A percentile compares a stretch with the other conserved stretches of the same genome.
Evolutionary conservation across 2,329 filamentous ascomycete genomes (phyloP).

Genomic region (Plenodomus tracheiphilus): DNA sequence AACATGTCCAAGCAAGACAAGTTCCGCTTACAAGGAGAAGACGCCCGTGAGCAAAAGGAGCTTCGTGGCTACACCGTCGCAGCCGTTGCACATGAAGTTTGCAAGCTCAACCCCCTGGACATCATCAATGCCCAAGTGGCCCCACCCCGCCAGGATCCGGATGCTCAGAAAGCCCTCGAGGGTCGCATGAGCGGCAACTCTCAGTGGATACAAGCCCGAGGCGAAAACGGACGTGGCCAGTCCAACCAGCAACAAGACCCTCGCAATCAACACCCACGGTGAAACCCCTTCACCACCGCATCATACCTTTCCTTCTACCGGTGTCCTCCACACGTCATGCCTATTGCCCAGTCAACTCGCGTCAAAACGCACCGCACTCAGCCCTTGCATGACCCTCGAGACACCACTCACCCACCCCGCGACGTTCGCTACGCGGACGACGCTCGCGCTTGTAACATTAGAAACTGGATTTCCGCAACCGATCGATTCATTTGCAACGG

Average conservation of each 20-base stretch:
- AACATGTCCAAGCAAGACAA: slow-evolving; percentile 86
- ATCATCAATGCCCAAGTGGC: slow-evolving; percentile 33
- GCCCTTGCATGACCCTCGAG: slow-evolving; percentile 14
- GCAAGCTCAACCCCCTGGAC: slow-evolving; percentile 63
- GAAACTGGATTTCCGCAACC: slow-evolving; percentile 27
- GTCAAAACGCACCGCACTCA: slow-evolving; percentile 12
- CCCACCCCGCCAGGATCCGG: slow-evolving; percentile 45
- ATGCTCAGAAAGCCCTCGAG: slow-evolving; percentile 54
- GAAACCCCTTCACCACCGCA: slow-evolving; percentile 15
- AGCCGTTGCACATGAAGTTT: slow-evolving; percentile 73
- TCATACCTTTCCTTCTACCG: background rate
- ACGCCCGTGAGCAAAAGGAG: slow-evolving; percentile 74
- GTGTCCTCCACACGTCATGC: background rate
- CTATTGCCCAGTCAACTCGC: slow-evolving; percentile 15
- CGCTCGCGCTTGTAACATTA: slow-evolving; percentile 38
- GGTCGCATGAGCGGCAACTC: slow-evolving; percentile 46
- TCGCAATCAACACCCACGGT: slow-evolving; percentile 43
- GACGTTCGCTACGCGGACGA: slow-evolving; percentile 23
- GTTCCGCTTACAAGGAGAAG: slow-evolving; percentile 79
- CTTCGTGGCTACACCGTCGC: slow-evolving; percentile 74
- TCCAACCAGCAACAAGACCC: slow-evolving; percentile 42
- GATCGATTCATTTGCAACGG: slow-evolving; percentile 33
- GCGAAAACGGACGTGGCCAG: slow-evolving; percentile 41
- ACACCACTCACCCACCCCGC: slow-evolving; percentile 19
- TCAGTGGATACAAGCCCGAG: slow-evolving; percentile 42